Percentiles rank a stretch among this genome's conserved stretches.
Conservation (phyloP, 768 basidiomycete species). For the Xerocomus brunneocitrinus region DNA sequence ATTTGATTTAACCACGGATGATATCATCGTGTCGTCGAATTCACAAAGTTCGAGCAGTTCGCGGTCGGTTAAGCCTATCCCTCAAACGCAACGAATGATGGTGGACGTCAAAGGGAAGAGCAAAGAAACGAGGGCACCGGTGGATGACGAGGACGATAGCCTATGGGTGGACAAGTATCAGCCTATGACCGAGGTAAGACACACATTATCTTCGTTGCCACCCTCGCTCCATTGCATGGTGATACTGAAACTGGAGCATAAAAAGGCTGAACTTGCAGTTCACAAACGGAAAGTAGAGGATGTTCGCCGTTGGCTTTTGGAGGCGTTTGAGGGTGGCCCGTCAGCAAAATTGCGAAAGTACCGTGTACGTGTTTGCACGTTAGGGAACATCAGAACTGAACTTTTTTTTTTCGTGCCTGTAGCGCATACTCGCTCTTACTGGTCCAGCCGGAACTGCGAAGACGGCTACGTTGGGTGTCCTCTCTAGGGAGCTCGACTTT, state of each 20-base stretch:
- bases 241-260: not conserved
- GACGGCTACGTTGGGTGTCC: conserved; percentile 75
- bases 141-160: conserved; percentile 30
- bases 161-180: conserved; percentile 66
- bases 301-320: conserved; percentile 67
- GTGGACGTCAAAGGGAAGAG: conserved; percentile 25
- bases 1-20: conserved; percentile 21
- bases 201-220: not conserved
- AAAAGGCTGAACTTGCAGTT: conserved; percentile 69
- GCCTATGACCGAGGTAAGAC: conserved; percentile 50
- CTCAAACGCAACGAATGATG: not conserved
- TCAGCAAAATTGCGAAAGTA: conserved; percentile 65
- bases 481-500: conserved; percentile 69
- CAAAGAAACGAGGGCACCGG: conserved; percentile 5
- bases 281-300: conserved; percentile 77
- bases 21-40: not conserved
- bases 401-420: not conserved
- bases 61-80: not conserved
- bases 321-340: conserved; percentile 67
- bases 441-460: conserved; percentile 91
- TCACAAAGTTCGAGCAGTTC: conserved; percentile 3
- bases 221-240: not conserved
- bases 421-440: conserved; percentile 82
- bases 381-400: not conserved
- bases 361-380: conserved; percentile 46